A percentile compares a stretch with the other conserved stretches of the same genome.
phyloP scores from a whole-genome alignment of 2,329 filamentous ascomycete species.

The Aspergillus uvarum region DNA sequence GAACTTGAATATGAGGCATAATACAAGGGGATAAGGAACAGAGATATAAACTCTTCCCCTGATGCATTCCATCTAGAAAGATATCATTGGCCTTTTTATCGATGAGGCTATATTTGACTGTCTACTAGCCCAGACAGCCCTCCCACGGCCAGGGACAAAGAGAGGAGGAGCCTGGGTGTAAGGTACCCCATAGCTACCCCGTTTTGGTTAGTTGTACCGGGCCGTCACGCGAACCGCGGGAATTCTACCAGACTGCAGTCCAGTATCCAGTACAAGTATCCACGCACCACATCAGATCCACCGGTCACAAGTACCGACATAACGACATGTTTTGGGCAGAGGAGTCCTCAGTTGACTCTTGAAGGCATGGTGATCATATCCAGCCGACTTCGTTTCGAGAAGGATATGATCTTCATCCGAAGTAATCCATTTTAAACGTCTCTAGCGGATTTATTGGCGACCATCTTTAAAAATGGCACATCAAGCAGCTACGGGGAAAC shows the following conservation, averaged over 20 bases:
- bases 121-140: no score
- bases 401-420: neutral
- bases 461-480: slow-evolving; percentile 2
- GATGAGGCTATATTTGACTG: no score
- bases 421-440: neutral
- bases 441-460: no score
- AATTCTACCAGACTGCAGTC: neutral
- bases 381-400: neutral
- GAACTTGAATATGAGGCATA: no score
- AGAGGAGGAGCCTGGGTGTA: no score
- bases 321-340: neutral
- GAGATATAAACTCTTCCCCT: no score
- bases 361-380: neutral
- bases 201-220: neutral
- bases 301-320: neutral
- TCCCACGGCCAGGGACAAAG: no score
- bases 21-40: no score
- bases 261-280: neutral
- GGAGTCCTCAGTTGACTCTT: neutral
- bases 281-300: neutral
- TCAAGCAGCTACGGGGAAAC: slow-evolving; percentile 10
- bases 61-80: no score
- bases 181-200: no score
- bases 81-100: no score
- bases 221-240: neutral